Base-by-base conservation (phyloP, 441 rosid genomes). In the Pelargonium cotyledonis region DNA sequence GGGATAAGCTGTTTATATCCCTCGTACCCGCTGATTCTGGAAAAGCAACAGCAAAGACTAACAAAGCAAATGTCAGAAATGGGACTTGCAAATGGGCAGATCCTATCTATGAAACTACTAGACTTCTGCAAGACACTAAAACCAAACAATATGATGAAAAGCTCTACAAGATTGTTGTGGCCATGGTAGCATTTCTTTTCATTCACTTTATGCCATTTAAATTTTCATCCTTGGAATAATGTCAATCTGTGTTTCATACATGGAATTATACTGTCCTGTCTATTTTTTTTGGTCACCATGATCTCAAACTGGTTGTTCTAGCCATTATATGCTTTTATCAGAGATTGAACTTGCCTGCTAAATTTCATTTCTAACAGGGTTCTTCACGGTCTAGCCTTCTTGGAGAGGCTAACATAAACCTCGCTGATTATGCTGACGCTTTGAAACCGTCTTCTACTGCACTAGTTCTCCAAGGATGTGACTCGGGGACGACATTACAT, bases 51-150 rank as follows among this genome's bases (percentile, higher is more conserved):
- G 90, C 92, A 29, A 95, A 95, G 85, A 95, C 99, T 55, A 90
- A 93, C 35, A 95, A 95, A 82, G 96, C 97, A 67, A 90, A 82
- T 86, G 98, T 95, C 65, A 89, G 99, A 81, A 95, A 92, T 68
- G 96, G 98, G 77, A 84, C 90, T 57, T 95, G 99, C 85, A 95
- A 95, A 77, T 95, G 99, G 99, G 95, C 80, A 16, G 99, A 95
- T 89, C 98, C 99, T 5, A 90, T 95, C 79, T 95, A 95, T 67
- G 99, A 95, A 81, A 88, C 96, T 55, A 92, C 99, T 10, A 85
- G 97, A 78, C 95, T 95, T 77, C 95, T 95, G 69, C 98, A 87
- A 78, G 97, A 95, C 75, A 76, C 81, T 64, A 87, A 82, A 82
- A 92, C 91, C 70, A 95, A 85, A 78, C 90, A 83, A 65, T 95